Percentiles rank a stretch among this genome's conserved stretches.
These are phyloP conservation scores for Trichomonas gallinae DNA, from an alignment of 208 protist genomes.

Conservation along the genomic window DNA sequence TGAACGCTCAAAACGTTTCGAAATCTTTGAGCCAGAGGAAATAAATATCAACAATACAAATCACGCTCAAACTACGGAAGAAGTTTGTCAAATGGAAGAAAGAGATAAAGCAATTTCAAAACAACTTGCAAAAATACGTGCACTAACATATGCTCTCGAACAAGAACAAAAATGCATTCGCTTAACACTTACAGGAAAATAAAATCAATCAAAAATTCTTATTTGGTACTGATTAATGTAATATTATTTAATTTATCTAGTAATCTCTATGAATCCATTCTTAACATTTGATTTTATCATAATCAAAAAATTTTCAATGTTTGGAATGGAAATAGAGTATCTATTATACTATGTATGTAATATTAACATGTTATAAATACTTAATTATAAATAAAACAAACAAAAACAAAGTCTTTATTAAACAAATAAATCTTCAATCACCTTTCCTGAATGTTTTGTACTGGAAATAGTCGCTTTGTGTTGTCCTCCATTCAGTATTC, in stretches of 20 bases:
- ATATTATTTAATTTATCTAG: too few species aligned
- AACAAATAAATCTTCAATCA: neutral
- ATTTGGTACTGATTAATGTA: too few species aligned
- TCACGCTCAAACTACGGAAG: neutral
- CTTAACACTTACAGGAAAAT: neutral
- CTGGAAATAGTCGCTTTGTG: neutral
- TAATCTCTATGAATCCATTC: too few species aligned
- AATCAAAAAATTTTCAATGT: too few species aligned
- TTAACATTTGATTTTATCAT: too few species aligned
- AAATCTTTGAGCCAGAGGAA: neutral
- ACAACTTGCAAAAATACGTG: neutral
- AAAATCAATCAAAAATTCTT: too few species aligned
- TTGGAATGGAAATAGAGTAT: too few species aligned
- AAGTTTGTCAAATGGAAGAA: neutral
- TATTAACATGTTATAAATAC: too few species aligned
- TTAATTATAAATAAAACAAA: too few species aligned
- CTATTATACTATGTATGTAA: too few species aligned
- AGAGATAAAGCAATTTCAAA: neutral
- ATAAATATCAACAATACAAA: neutral
- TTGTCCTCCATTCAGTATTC: neutral
- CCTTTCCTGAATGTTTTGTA: neutral
- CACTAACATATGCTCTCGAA: neutral
- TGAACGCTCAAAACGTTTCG: neutral
- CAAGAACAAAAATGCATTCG: neutral
- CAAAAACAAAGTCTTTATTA: too few species aligned